These are phyloP conservation scores for Fistulinella prunicolor DNA, from an alignment of 768 basidiomycete genomes.

Conservation along the genomic window DNA sequence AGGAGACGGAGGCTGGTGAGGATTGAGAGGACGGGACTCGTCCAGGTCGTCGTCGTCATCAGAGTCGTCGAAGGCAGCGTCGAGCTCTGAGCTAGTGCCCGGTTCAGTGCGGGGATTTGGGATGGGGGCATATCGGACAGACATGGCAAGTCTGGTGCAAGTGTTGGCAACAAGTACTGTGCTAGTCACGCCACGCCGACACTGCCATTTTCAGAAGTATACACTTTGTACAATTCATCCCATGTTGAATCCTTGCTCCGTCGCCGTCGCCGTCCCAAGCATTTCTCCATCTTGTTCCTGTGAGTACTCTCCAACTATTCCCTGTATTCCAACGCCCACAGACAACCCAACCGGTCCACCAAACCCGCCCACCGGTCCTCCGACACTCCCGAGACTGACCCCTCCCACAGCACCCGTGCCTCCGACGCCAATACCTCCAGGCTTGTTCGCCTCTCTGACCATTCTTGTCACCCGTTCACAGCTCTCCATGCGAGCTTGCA, in stretches of 20 bases:
- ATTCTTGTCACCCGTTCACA: conserved; percentile 64
- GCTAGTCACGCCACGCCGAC: not conserved
- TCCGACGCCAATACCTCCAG: conserved; percentile 14
- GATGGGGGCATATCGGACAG: conserved; percentile 67
- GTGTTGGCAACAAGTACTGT: not conserved
- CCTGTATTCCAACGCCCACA: conserved; percentile 21
- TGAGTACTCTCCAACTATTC: conserved; percentile 14
- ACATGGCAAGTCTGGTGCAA: conserved; percentile 30
- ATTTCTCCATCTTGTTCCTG: conserved; percentile 12
- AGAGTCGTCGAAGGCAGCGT: conserved; percentile 82
- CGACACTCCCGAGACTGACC: conserved; percentile 19
- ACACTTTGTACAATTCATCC: not conserved
- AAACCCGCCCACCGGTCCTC: conserved; percentile 30
- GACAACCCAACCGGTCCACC: conserved; percentile 27
- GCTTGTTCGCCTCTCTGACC: conserved; percentile 37
- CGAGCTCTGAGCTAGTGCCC: conserved; percentile 61
- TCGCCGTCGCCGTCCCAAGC: conserved; percentile 10
- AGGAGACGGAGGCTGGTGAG: conserved; percentile 31
- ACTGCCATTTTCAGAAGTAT: too few relatives aligned
- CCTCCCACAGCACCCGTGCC: conserved; percentile 9
- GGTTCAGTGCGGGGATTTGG: conserved; percentile 54
- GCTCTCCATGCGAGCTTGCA: conserved; percentile 74
- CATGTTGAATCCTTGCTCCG: conserved; percentile 26
- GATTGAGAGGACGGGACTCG: conserved; percentile 52
- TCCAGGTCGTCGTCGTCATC: conserved; percentile 56